Conservation (phyloP, 2,329 filamentous ascomycete genomes). For the Diaporthe aspalathi region DNA sequence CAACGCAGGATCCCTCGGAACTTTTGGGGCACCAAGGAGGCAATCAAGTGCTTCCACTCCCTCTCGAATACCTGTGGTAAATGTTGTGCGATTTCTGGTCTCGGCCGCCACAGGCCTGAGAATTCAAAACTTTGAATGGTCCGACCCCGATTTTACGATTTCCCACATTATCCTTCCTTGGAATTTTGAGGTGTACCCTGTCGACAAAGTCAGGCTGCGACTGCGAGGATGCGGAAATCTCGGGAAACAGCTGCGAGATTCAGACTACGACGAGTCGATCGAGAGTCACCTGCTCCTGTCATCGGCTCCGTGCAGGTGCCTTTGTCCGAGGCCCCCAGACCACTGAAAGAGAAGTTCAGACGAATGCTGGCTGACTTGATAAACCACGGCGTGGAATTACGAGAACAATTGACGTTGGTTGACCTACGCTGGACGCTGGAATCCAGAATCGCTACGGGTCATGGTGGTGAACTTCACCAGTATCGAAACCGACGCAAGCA, state of each 20-base stretch:
- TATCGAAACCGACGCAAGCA: not conserved
- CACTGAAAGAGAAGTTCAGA: not conserved
- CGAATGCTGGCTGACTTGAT: not conserved
- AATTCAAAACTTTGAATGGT: not conserved
- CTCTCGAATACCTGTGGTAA: not conserved
- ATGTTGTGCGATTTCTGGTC: slow-evolving; percentile 14
- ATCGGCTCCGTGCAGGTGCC: not conserved
- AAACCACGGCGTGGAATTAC: not conserved
- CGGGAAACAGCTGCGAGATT: not conserved
- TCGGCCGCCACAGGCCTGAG: not conserved
- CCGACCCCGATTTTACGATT: not conserved
- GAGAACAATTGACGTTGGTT: not conserved
- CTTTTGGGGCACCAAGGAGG: not conserved
- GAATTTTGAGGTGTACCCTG: not conserved
- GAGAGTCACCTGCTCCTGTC: not conserved
- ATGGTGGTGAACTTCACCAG: not conserved
- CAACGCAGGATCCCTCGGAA: slow-evolving; percentile 74
- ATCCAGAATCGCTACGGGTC: not conserved
- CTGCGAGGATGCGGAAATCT: not conserved
- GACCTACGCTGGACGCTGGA: not conserved
- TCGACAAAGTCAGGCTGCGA: not conserved
- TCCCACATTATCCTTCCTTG: not conserved
- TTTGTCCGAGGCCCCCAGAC: not conserved
- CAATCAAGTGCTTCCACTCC: slow-evolving; percentile 4
- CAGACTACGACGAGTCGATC: not conserved